Base-by-base conservation (phyloP, 352 stramenopile species). In the Phytophthora brassicae region DNA sequence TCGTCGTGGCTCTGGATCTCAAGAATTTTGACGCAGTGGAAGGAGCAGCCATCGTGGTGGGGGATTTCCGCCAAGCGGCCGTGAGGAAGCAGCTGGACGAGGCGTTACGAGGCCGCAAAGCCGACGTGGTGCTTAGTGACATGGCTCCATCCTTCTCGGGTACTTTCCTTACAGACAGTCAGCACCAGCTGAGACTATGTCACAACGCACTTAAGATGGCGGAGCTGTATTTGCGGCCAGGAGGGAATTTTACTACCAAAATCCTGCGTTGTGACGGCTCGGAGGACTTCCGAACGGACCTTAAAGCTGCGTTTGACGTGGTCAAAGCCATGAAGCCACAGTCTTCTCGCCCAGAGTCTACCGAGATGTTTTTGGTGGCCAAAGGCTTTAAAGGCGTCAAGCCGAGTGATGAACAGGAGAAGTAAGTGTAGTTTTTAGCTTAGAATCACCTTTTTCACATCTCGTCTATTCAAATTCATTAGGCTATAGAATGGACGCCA, bases 121-220 rank as follows among this genome's bases (percentile, higher is more conserved):
- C 61, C 8, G 81, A 92, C 64, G 85, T 94, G 20, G 82, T 96
- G 48, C 75, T 96, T 22, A 95, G 88, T 57, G 88, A 96, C 75
- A 96, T 96, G 88, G 88, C 88, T 43, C 86, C 88, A 38, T 84
- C 81, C 36, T 94, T 95, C 69, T 86, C 81, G 4, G 88, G 88
- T 42, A 87, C 81, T 42, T 84, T 86, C 54, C 71, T 91, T 42
- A 75, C 73, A 4, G 88, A 96, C 71, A 84, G 82, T 39, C 79
- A 94, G 47, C 70, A 81, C 23, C 86, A 95, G 59, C 58, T 96
- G 38, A 72, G 88, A n/a, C 74, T 96, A 20, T 94, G 85, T 58
- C 74, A 92, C 56, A 94, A 94, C 49, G 88, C 88, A 24, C 73
- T 95, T 43, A 83, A 85, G 56, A 94, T 94, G 81, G 84, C 88